phyloP scores from a whole-genome alignment of 2,329 filamentous ascomycete species.

The Talaromyces albobiverticillius region DNA sequence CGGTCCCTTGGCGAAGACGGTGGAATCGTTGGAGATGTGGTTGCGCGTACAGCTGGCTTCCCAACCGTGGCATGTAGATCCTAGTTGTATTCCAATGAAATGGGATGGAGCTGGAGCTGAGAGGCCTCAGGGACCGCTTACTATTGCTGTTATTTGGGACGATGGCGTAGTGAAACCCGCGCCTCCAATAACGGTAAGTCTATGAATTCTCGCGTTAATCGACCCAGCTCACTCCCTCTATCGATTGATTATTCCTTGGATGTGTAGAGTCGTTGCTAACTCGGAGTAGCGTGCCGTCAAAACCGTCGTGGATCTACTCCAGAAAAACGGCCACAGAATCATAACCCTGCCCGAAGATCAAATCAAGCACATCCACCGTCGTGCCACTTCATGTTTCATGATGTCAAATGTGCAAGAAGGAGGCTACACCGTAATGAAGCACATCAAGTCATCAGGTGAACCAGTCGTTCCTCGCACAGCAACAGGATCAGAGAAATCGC shows the following conservation, averaged over 20 bases:
- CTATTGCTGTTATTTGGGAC: conserved; percentile 59
- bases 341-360: not conserved
- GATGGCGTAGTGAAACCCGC: conserved; percentile 63
- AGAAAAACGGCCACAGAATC: not conserved
- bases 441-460: not conserved
- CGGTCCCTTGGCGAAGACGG: not conserved
- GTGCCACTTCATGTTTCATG: not conserved
- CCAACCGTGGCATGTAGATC: not conserved
- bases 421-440: not conserved
- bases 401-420: not conserved
- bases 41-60: not conserved
- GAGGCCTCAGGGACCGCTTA: conserved; percentile 33
- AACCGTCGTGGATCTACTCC: conserved; percentile 34
- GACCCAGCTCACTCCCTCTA: not conserved
- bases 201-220: too few species aligned
- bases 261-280: too few species aligned
- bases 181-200: conserved; percentile 52
- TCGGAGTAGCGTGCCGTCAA: conserved; percentile 47
- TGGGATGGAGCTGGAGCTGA: not conserved
- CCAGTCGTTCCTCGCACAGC: not conserved
- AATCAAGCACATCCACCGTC: not conserved
- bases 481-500: not conserved
- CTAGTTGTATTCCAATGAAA: not conserved
- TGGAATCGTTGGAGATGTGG: not conserved
- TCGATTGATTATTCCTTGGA: not conserved